Evolutionary conservation across 768 basidiomycete species (phyloP), one percentile per base, ranked within the genome.

Genomic region (Panus rudis): DNA sequence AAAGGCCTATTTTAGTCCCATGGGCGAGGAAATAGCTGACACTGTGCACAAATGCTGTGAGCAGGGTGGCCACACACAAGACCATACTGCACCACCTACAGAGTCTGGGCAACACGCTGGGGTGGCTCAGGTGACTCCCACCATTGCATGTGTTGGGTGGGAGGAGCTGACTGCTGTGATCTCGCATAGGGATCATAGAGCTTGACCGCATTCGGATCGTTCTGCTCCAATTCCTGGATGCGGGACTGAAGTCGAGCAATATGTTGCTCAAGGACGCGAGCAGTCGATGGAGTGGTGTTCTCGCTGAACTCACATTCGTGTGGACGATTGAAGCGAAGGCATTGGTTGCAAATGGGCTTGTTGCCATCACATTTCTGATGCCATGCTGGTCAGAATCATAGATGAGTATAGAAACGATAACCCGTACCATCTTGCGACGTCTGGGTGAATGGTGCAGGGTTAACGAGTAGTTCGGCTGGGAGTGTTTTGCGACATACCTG

Each of bases 291-390:
- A 37, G 69, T 69, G 28, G 70, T 71, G 3, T 75, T 75, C 50
- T 81, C 79, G 8, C 74, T 67, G 57, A 79, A 84, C 60, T 83
- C 78, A 55, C 81, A 84, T 16, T 76, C 77, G 39, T 79, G 78
- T 5, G 22, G 13, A 5, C 49, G 19, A 26, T 70, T 70, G 47
- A 78, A 75, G 6, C 67, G 63, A 21, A 63, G 55, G 62, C 81
- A 84, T 28, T 76, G 79, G 1, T 76, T 75, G 57, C 81, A 84
- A 13, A 71, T 60, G 4, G 81, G 81, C 46, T 73, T 76, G 3
- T 56, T 56, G 16, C 79, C 79, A 50, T 84, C 80, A 48, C 81
- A 84, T 71, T 73, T 80, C 81, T 78, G 26, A 43, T 6, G n/a
- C 16, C 1, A 40, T 34, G 27, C 27, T 20, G 19, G 39, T n/a